Percentiles rank a stretch among this genome's conserved stretches.
These are phyloP conservation scores for Macrotyloma uniflorum DNA, from an alignment of 306 rosid genomes.

Conservation along the genomic window DNA sequence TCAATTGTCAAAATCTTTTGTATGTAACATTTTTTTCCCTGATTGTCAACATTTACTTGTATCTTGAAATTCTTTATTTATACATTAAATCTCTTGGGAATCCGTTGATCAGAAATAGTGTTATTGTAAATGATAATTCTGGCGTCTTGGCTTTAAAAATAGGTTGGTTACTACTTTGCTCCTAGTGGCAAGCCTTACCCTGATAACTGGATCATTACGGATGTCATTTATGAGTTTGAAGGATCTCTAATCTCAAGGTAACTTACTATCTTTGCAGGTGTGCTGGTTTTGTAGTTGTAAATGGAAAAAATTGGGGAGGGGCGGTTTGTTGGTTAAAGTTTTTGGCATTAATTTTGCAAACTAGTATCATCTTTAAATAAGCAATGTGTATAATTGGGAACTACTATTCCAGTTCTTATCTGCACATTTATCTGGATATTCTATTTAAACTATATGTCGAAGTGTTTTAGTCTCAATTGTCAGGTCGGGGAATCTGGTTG, in stretches of 20 bases:
- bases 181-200: slow-evolving; percentile 99
- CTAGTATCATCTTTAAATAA: slow-evolving; percentile 14
- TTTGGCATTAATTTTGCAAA: slow-evolving; percentile 19
- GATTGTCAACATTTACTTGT: slow-evolving; percentile 35
- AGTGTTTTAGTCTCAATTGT: slow-evolving; percentile 30
- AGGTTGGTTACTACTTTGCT: slow-evolving; percentile 99
- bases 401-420: slow-evolving; percentile 16
- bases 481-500: slow-evolving; percentile 92
- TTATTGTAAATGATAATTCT: slow-evolving; percentile 52
- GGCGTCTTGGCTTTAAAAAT: slow-evolving; percentile 55
- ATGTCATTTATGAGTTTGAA: slow-evolving; percentile 78
- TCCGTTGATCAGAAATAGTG: slow-evolving; percentile 36
- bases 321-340: not conserved
- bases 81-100: slow-evolving; percentile 40
- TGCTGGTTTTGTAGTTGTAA: slow-evolving; percentile 22
- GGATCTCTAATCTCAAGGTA: slow-evolving; percentile 90
- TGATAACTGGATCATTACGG: slow-evolving; percentile 98
- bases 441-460: slow-evolving; percentile 20
- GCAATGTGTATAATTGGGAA: slow-evolving; percentile 5
- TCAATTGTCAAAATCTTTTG: slow-evolving; percentile 8
- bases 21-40: not conserved
- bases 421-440: slow-evolving; percentile 19
- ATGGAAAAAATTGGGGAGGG: not conserved
- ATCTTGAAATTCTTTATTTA: slow-evolving; percentile 40
- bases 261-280: not conserved